Evolutionary conservation across 31 red algal genomes (phyloP).

Genomic region (Odonthalia washingtoniensis): DNA sequence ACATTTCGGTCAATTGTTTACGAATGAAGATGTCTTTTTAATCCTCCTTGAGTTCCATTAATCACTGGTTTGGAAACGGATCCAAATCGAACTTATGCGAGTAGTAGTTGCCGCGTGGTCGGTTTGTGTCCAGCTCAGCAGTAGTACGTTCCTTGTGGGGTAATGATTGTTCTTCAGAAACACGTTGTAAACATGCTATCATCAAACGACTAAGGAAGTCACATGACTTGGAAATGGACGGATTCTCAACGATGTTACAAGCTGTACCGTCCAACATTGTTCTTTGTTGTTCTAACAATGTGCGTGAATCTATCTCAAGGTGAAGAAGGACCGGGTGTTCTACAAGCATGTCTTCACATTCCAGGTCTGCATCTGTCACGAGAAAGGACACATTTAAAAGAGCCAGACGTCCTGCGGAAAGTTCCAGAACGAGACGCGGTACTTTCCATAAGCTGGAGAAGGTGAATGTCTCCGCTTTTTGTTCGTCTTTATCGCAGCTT

Average conservation of each 20-base stretch:
- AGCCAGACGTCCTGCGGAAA: background rate
- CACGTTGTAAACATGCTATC: background rate
- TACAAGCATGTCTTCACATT: background rate
- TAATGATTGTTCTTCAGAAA: background rate
- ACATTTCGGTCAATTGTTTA: background rate
- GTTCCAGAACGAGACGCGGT: background rate
- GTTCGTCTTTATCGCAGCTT: no score
- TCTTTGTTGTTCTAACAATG: background rate
- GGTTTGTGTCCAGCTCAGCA: no score
- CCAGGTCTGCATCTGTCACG: background rate
- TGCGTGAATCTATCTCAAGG: background rate
- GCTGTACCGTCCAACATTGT: background rate
- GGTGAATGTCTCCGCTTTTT: no score
- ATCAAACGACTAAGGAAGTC: slow-evolving; percentile 3
- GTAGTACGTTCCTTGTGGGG: no score
- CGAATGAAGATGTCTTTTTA: background rate
- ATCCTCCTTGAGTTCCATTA: background rate
- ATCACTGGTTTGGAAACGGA: background rate
- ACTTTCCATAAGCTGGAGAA: slow-evolving; percentile 3
- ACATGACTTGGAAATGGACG: background rate
- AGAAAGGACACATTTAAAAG: slow-evolving; percentile 3
- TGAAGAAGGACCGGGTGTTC: background rate
- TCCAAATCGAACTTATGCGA: background rate
- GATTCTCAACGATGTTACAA: background rate
- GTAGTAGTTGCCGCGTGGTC: slow-evolving; percentile 11